Evolutionary conservation across 2,329 filamentous ascomycete genomes (phyloP).

Genomic region (Didymella glomerata): DNA sequence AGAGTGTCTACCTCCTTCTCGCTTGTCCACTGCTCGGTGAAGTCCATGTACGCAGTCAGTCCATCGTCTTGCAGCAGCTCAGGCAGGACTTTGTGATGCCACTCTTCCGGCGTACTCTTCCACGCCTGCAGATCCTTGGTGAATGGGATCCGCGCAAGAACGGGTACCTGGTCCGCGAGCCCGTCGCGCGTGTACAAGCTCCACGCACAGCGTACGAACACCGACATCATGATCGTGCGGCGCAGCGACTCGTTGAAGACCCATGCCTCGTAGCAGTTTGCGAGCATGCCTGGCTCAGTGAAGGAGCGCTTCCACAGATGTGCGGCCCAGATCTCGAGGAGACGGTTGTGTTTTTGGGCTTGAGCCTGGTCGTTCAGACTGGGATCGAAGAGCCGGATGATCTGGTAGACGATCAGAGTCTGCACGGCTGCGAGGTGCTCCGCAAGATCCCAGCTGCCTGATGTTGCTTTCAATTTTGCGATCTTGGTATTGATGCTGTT

Average conservation of each 20-base stretch:
- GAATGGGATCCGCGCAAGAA: constrained; percentile 35
- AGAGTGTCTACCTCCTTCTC: constrained; percentile 23
- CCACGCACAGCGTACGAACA: constrained; percentile 40
- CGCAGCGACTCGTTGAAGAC: constrained; percentile 43
- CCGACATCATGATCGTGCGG: constrained; percentile 40
- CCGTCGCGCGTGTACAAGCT: constrained; percentile 29
- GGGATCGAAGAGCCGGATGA: constrained; percentile 42
- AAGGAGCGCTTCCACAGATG: constrained; percentile 40
- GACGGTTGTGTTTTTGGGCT: constrained; percentile 30
- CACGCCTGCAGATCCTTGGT: constrained; percentile 31
- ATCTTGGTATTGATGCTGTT: constrained; percentile 37
- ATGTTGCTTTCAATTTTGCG: constrained; percentile 21
- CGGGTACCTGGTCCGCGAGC: constrained; percentile 34
- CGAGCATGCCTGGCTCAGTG: constrained; percentile 7
- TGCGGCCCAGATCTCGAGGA: constrained; percentile 41
- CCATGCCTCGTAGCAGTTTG: constrained; percentile 25
- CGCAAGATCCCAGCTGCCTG: constrained; percentile 30
- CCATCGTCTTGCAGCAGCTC: constrained; percentile 20
- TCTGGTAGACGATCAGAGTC: constrained; percentile 45
- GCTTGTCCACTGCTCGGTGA: constrained; percentile 24
- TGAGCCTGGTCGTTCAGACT: constrained; percentile 24
- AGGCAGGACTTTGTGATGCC: constrained; percentile 17
- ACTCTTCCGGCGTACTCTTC: constrained; percentile 23
- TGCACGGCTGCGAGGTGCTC: constrained; percentile 46
- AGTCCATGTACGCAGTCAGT: constrained; percentile 39